These are phyloP conservation scores for Dispira simplex DNA, from an alignment of 192 early-diverging fungal genomes.

Conservation along the genomic window DNA sequence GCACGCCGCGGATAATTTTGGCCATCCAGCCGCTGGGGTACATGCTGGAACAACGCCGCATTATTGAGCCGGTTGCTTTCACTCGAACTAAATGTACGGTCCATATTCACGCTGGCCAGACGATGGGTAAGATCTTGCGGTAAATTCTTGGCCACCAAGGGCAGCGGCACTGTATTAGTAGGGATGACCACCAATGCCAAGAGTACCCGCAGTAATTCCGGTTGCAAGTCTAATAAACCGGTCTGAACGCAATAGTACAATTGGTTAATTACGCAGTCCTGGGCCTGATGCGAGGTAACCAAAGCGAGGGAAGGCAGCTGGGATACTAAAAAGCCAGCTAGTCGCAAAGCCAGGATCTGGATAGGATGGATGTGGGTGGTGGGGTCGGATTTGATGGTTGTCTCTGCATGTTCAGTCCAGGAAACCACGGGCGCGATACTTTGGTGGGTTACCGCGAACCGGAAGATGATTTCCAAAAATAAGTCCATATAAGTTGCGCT, in stretches of 20 bases:
- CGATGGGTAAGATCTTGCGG: background rate
- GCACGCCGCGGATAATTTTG: too few relatives aligned
- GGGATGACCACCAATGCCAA: background rate
- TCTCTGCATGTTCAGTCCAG: background rate
- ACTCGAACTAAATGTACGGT: constrained; percentile 6
- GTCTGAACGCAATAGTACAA: background rate
- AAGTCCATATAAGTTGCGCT: background rate
- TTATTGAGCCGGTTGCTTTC: constrained; percentile 5
- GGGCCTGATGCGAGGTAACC: background rate
- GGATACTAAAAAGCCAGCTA: background rate
- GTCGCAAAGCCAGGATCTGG: background rate
- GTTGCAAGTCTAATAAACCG: background rate
- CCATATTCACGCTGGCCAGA: constrained; percentile 1
- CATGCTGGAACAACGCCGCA: constrained; percentile 12
- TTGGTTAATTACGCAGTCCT: background rate
- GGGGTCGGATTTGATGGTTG: background rate
- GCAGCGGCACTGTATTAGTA: background rate
- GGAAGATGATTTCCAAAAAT: background rate
- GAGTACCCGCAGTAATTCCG: constrained; percentile 4
- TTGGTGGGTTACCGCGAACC: background rate
- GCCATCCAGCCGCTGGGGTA: background rate
- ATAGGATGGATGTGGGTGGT: background rate
- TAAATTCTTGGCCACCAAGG: background rate
- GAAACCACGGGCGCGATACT: background rate
- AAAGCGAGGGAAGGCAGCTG: background rate